These are phyloP conservation scores for Microcyclosporella mali DNA, from an alignment of 2,329 filamentous ascomycete species.

Conservation along the genomic window DNA sequence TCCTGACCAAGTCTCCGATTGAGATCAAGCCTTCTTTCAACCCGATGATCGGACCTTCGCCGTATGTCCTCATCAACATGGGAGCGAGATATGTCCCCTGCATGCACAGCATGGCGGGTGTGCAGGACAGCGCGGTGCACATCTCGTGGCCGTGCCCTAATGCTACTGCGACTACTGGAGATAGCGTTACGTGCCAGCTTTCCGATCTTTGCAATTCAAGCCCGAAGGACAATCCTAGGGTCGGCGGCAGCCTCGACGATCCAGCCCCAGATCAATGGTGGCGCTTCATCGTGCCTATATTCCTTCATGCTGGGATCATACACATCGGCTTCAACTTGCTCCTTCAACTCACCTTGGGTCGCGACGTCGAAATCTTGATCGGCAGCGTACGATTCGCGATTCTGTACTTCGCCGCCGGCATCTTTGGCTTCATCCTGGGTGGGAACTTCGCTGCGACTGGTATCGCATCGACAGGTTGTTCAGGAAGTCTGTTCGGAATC, in stretches of 20 bases:
- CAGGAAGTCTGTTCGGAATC: constrained; percentile 84
- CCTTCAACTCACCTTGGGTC: constrained; percentile 79
- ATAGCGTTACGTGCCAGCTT: constrained; percentile 60
- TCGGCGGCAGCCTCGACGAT: constrained; percentile 43
- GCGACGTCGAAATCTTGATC: constrained; percentile 88
- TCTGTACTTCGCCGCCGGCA: constrained; percentile 84
- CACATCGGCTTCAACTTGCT: constrained; percentile 96
- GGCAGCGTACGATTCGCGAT: constrained; percentile 81
- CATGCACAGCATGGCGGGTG: constrained; percentile 74
- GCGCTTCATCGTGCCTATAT: constrained; percentile 92
- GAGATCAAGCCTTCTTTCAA: constrained; percentile 82
- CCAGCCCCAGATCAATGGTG: constrained; percentile 88
- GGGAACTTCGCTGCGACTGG: constrained; percentile 84
- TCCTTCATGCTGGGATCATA: constrained; percentile 86
- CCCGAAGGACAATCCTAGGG: constrained; percentile 62
- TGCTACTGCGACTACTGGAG: constrained; percentile 54
- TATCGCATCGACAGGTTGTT: constrained; percentile 77
- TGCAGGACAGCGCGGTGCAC: constrained; percentile 45
- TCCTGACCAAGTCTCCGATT: constrained; percentile 71
- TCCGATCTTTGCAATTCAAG: constrained; percentile 78
- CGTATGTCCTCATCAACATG: constrained; percentile 91
- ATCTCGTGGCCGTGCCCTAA: constrained; percentile 76
- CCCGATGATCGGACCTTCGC: constrained; percentile 92
- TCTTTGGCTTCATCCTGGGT: constrained; percentile 92
- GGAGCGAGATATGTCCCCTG: constrained; percentile 87